Base-by-base conservation (phyloP, 1,139 yeast genomes). In the Geotrichum europaeum region DNA sequence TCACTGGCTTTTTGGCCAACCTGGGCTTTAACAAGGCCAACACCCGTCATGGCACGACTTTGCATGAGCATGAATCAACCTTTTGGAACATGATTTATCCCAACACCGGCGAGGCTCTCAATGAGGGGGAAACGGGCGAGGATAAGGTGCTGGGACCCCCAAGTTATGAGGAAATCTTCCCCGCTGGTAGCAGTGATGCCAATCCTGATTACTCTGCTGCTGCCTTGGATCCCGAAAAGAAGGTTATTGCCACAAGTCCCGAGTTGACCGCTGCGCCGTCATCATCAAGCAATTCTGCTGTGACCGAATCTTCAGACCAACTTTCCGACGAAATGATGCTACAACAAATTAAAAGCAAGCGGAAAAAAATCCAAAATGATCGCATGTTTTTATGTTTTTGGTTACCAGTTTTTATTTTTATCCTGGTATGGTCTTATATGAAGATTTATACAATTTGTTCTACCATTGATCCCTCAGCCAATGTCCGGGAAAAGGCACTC, bases 301-400 rank as follows among this genome's bases (percentile, higher is more conserved):
- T 34, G 13, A 64, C 53, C 43, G 64, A 50, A 32, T 64, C 56
- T 43, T 58, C 58, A 49, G 62, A 18, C 45, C 61, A 18, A 52
- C 55, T 60, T 6, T 55, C 64, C 4, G 72, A 70, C 32, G 72
- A 70, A 58, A 65, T 66, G 43, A 64, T 67, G 45, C 61, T 72
- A 52, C 62, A 67, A 49, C 67, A 66, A 49, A 69, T 73, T 65
- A 67, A 63, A 52, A 65, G 64, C 55, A 65, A 68, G 59, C 71
- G 70, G 58, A 85, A 86, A 71, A 82, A 86, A 45, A 83, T 87
- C 65, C 85, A 83, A 67, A 87, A 89, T 68, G 97, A 91, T 73
- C 86, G 85, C 69, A 87, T 89, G 90, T 78, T 91, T 67, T 76
- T 89, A 60, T 87, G 89, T 72, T 90, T 91, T 79, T 91, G 97